Conservation (phyloP, 495 filamentous ascomycete species). For the Letharia columbiana region DNA sequence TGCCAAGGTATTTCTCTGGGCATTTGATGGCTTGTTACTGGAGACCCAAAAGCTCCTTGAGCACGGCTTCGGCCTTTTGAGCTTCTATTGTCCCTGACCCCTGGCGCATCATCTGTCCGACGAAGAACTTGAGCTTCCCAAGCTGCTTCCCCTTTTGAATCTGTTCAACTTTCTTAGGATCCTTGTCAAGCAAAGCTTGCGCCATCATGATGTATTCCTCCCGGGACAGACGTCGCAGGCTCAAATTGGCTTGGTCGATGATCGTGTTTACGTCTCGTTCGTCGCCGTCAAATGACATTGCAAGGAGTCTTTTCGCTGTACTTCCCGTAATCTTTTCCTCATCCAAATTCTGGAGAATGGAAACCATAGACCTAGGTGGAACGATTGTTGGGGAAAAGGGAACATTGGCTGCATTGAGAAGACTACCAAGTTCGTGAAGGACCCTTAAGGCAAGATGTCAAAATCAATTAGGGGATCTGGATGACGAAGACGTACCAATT, state of each 20-base stretch:
- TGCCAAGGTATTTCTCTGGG: neutral
- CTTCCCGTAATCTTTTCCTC: slow-evolving; percentile 62
- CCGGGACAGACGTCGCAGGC: slow-evolving; percentile 48
- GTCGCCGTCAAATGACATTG: slow-evolving; percentile 48
- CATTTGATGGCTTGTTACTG: neutral
- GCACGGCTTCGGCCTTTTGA: slow-evolving; percentile 54
- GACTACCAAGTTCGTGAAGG: slow-evolving; percentile 79
- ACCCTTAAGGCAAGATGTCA: slow-evolving; percentile 49
- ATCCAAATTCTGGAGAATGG: slow-evolving; percentile 57
- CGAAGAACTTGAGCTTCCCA: slow-evolving; percentile 76
- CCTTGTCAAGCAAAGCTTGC: slow-evolving; percentile 37
- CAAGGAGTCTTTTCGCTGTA: slow-evolving; percentile 66
- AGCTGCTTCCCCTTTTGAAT: slow-evolving; percentile 57
- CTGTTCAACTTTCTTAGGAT: slow-evolving; percentile 54
- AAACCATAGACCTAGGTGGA: slow-evolving; percentile 50
- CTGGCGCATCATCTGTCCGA: slow-evolving; percentile 81
- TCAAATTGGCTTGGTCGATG: slow-evolving; percentile 57
- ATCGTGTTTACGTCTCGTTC: slow-evolving; percentile 46
- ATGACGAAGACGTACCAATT: slow-evolving; percentile 26
- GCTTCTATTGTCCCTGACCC: slow-evolving; percentile 73
- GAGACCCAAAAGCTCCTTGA: slow-evolving; percentile 45
- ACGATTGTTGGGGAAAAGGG: slow-evolving; percentile 50
- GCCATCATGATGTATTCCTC: slow-evolving; percentile 42
- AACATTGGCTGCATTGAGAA: slow-evolving; percentile 47
- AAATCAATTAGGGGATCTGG: neutral